phyloP scores from a whole-genome alignment of 1,284 basidiomycete species.

The Naganishia albida region DNA sequence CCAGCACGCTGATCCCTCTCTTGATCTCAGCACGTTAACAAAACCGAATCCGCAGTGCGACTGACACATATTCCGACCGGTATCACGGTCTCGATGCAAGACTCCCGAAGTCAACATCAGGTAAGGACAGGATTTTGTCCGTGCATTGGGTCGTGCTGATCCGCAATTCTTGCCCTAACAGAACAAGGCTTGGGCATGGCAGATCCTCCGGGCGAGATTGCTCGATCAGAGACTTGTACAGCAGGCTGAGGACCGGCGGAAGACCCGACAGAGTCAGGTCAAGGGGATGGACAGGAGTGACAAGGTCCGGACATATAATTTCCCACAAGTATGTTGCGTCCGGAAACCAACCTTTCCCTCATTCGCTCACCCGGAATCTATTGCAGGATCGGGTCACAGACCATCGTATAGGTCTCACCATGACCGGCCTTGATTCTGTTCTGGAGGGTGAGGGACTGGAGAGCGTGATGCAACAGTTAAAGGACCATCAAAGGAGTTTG shows the following conservation, averaged over 20 bases:
- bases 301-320: constrained; percentile 92
- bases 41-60: constrained; percentile 97
- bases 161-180: constrained; percentile 47
- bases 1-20: constrained; percentile 25
- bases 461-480: constrained; percentile 61
- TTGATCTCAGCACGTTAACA: constrained; percentile 82
- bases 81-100: constrained; percentile 96
- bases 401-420: constrained; percentile 76
- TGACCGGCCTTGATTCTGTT: constrained; percentile 71
- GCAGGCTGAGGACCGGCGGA: constrained; percentile 71
- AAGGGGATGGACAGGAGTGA: constrained; percentile 80
- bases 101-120: constrained; percentile 93
- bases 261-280: constrained; percentile 70
- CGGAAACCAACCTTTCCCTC: neutral
- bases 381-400: constrained; percentile 83
- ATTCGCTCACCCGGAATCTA: neutral
- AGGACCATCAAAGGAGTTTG: constrained; percentile 65
- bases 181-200: constrained; percentile 86
- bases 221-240: constrained; percentile 73
- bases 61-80: constrained; percentile 91
- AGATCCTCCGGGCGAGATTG: constrained; percentile 77
- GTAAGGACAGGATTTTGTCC: constrained; percentile 53
- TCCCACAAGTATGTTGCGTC: constrained; percentile 68
- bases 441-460: constrained; percentile 76
- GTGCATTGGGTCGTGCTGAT: neutral